phyloP scores from a whole-genome alignment of 371 early-diverging fungal genomes.

The Haplosporangium sp. region DNA sequence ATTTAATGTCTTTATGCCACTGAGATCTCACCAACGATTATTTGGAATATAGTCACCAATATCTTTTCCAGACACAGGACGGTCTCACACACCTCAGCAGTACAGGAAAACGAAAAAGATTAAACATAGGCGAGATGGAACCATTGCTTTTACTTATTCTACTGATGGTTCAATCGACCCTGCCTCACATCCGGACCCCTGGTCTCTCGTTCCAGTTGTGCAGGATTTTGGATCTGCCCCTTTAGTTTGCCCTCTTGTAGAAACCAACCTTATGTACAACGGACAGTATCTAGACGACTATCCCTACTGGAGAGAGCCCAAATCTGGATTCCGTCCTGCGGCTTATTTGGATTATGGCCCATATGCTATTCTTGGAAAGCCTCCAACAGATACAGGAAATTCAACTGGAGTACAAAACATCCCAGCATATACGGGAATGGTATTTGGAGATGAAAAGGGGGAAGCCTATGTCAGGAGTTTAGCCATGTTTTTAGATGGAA shows the following conservation, averaged over 20 bases:
- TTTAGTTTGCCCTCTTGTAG: constrained; percentile 20
- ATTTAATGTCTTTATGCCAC: no score
- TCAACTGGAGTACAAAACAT: constrained; percentile 58
- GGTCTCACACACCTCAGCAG: constrained; percentile 50
- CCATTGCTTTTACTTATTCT: constrained; percentile 46
- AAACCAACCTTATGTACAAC: constrained; percentile 18
- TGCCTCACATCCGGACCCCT: constrained; percentile 52
- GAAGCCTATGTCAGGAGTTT: constrained; percentile 75
- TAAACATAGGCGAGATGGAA: constrained; percentile 51
- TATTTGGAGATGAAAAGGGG: constrained; percentile 72
- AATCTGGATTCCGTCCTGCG: constrained; percentile 50
- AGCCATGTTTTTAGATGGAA: constrained; percentile 68
- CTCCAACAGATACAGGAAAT: constrained; percentile 12
- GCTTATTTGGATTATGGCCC: constrained; percentile 69
- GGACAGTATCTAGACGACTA: constrained; percentile 55
- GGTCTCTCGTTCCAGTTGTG: constrained; percentile 46
- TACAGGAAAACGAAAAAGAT: constrained; percentile 51
- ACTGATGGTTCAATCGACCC: constrained; percentile 55
- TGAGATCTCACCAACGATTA: not conserved
- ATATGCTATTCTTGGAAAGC: constrained; percentile 57
- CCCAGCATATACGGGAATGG: constrained; percentile 67
- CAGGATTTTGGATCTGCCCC: constrained; percentile 43
- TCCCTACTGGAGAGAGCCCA: constrained; percentile 53
- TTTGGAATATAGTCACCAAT: constrained; percentile 34
- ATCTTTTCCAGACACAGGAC: constrained; percentile 24